These are phyloP conservation scores for Fraxinus ornus DNA, from an alignment of 305 asterid genomes.

Conservation along the genomic window DNA sequence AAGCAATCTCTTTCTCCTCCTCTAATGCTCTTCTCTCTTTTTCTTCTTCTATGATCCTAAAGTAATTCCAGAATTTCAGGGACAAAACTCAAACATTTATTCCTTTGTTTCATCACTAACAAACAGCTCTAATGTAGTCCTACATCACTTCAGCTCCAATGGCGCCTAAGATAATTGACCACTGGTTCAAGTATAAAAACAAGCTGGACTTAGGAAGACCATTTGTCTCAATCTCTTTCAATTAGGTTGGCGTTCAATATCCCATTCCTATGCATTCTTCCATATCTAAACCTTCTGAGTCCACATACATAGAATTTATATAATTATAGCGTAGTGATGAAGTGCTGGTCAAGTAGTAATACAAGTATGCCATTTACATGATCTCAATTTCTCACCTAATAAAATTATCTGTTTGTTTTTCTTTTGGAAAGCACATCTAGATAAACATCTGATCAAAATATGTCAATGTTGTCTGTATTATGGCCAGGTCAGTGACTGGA, in stretches of 20 bases:
- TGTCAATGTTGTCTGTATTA: not conserved
- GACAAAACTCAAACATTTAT: not conserved
- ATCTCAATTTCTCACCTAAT: not conserved
- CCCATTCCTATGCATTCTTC: not conserved
- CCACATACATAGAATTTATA: not conserved
- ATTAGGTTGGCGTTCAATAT: not conserved
- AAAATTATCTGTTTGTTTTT: not conserved
- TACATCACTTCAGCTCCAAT: not conserved
- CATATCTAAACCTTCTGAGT: not conserved
- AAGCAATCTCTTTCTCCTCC: not conserved
- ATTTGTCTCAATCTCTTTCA: not conserved
- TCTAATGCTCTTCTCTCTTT: not conserved
- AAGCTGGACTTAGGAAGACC: not conserved
- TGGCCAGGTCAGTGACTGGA: not conserved
- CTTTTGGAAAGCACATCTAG: not conserved
- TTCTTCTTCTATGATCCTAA: not conserved
- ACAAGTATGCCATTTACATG: not conserved
- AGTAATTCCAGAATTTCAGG: not conserved
- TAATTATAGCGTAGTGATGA: not conserved
- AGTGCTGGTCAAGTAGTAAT: not conserved
- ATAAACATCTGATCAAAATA: not conserved
- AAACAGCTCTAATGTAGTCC: not conserved
- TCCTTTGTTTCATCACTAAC: not conserved
- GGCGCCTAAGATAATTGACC: not conserved
- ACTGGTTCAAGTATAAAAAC: not conserved